Base-by-base conservation (phyloP, 192 early-diverging fungal genomes). In the Rhizoclosmatium sp. region DNA sequence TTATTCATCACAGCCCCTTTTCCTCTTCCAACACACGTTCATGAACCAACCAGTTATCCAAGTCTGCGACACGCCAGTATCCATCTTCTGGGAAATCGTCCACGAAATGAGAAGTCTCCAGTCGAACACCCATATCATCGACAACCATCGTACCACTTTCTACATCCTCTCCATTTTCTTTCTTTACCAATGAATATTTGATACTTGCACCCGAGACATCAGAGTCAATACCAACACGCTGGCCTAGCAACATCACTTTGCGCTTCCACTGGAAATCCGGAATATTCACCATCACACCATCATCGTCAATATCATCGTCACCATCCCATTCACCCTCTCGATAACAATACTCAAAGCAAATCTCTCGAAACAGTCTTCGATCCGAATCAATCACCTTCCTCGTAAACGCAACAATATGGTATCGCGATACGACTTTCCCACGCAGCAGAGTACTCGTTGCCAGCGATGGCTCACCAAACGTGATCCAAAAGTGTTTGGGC, bases 61-160 rank as follows among this genome's bases (percentile, higher is more conserved):
- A 65, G 64, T 76, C 75, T 12, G 75, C 75, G 2, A 76, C 64
- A 4, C 41, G 9, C 75, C 75, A 76, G 14, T 3, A 19, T 19
- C 60, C 62, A 48, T 76, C 48, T 39, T 76, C 75, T 47, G 61
- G 62, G 39, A 76, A 65, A 21, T 76, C 75, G 9, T 47, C 9
- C 31, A 67, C 51, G 64, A 76, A 76, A 76, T 76, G 75, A 41
- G 75, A 66, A 4, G 54, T 54, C 49, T 76, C 75, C 75, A 76
- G 65, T 19, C 75, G 40, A 7, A 76, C 19, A 56, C 44, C 23
- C 10, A 76, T 47, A 1, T 31, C 75, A 10, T 76, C 75, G 9
- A 67, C n/a, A 39, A 51, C 75, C 19, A 75, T 12, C 7, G 2
- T 5, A 0, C 46, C 47, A 0, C 1, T 14, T 7, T 10, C 49